Base-by-base conservation (phyloP, 371 early-diverging fungal genomes). In the Actinomortierella ambigua region DNA sequence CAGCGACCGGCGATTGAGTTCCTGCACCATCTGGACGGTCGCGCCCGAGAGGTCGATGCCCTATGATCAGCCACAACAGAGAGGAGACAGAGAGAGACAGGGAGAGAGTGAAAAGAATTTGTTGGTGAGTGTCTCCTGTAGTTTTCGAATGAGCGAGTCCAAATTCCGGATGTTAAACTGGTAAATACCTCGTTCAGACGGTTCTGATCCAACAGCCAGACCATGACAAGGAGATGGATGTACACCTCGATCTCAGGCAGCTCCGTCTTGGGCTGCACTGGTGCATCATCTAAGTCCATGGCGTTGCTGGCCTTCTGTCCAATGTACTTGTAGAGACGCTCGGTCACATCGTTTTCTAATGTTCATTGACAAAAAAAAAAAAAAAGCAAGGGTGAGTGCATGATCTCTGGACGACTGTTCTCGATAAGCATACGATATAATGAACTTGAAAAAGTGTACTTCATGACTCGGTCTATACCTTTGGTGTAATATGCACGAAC, bases 171-270 rank as follows among this genome's bases (percentile, higher is more conserved):
- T 8, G 15, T 20, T 26, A 14, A 46, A 8, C 1, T 11, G 2
- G 27, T 9, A 24, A 58, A 9, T 75, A 90, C 94, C 85, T 89
- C 81, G 51, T 90, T 88, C 34, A 83, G 67, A 49, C 88, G 80
- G 56, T 89, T 85, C 53, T 83, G 83, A 76, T 98, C 98, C 64
- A 95, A 84, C 23, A 97, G 82, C 59, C 82, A 91, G 9, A 95
- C 81, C 76, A 94, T 78, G 0, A 88, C 86, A 73, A 95, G 76
- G 57, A 94, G 79, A 53, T 90, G 86, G 54, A 98, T 80, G 67
- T 92, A 98, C 28, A 93, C 79, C 61, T 92, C 93, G 40, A 92
- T 84, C 80, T 97, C 98, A 9, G 98, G 95, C n/a, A 90, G 79
- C 24, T 86, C 85, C 43, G 53, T 67, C 29, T 69, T 78, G 41